These are phyloP conservation scores for Hygrocybe coccinea DNA, from an alignment of 768 basidiomycete genomes.

Conservation along the genomic window DNA sequence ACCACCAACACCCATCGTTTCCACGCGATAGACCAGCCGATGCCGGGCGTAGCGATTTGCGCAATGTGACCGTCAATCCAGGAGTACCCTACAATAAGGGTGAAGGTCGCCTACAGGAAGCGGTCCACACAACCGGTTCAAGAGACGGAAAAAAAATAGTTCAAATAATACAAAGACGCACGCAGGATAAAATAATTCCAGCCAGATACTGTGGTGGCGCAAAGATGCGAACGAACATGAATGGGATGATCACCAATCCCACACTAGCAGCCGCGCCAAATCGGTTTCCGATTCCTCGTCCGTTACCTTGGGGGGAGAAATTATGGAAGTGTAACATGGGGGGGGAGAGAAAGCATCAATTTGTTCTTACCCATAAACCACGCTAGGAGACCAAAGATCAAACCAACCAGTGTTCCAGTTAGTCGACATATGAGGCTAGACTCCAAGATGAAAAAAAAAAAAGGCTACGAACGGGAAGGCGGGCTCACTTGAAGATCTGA, in stretches of 20 bases:
- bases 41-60: constrained; percentile 44
- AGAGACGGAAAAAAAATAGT: background rate
- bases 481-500: constrained; percentile 45
- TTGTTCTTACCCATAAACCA: constrained; percentile 42
- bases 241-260: constrained; percentile 40
- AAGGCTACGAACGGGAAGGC: background rate
- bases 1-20: constrained; percentile 46
- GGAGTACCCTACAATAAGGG: constrained; percentile 48
- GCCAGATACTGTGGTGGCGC: constrained; percentile 37
- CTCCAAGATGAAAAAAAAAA: too few species aligned
- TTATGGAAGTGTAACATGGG: too few species aligned
- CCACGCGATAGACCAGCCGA: constrained; percentile 52
- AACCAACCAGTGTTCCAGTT: constrained; percentile 42
- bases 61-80: constrained; percentile 52
- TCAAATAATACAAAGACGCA: constrained; percentile 16
- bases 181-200: constrained; percentile 37
- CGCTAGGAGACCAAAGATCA: constrained; percentile 40
- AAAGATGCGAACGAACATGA: constrained; percentile 48
- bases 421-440: constrained; percentile 40
- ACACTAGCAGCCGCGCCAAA: constrained; percentile 34
- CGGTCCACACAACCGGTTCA: background rate
- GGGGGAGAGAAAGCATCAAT: background rate
- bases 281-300: constrained; percentile 44
- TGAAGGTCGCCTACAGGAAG: constrained; percentile 34
- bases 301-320: constrained; percentile 31